Percentiles rank a stretch among this genome's conserved stretches.
These are phyloP conservation scores for Echria macrotheca DNA, from an alignment of 495 filamentous ascomycete species.

Conservation along the genomic window DNA sequence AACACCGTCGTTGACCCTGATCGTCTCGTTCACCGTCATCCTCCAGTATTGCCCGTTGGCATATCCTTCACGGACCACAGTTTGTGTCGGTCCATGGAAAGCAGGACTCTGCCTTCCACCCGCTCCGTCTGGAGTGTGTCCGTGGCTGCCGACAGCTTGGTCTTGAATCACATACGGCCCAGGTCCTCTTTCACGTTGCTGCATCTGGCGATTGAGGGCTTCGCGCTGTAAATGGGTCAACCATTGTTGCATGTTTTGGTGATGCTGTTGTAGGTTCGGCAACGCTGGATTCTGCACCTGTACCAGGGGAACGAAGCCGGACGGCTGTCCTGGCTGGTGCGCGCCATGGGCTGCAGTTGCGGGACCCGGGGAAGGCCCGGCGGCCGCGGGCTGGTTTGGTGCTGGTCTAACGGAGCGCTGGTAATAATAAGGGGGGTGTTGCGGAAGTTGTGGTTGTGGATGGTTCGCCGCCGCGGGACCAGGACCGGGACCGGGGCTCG, in stretches of 20 bases:
- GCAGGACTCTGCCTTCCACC: slow-evolving; percentile 15
- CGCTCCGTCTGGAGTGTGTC: slow-evolving; percentile 2
- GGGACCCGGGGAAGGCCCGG: no score
- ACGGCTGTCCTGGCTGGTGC: no score
- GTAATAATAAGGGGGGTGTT: slow-evolving; percentile 11
- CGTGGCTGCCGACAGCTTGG: background rate
- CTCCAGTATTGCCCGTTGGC: slow-evolving; percentile 27
- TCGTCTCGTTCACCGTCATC: slow-evolving; percentile 25
- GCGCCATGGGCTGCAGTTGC: no score
- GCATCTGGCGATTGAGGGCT: slow-evolving; percentile 15
- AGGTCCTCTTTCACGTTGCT: slow-evolving; percentile 24
- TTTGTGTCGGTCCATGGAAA: slow-evolving; percentile 10
- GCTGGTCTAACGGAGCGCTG: no score
- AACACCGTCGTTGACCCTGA: no score
- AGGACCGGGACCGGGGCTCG: slow-evolving; percentile 14
- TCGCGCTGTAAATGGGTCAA: slow-evolving; percentile 27
- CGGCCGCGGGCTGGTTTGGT: no score
- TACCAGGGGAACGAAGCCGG: no score
- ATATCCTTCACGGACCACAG: slow-evolving; percentile 23
- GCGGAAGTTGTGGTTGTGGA: background rate
- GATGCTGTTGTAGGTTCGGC: slow-evolving; percentile 12
- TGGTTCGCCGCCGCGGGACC: background rate
- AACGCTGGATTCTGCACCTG: no score
- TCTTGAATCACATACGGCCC: slow-evolving; percentile 13
- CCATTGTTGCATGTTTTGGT: slow-evolving; percentile 19